phyloP scores from a whole-genome alignment of 2,329 filamentous ascomycete species.

The Alternaria sp. region DNA sequence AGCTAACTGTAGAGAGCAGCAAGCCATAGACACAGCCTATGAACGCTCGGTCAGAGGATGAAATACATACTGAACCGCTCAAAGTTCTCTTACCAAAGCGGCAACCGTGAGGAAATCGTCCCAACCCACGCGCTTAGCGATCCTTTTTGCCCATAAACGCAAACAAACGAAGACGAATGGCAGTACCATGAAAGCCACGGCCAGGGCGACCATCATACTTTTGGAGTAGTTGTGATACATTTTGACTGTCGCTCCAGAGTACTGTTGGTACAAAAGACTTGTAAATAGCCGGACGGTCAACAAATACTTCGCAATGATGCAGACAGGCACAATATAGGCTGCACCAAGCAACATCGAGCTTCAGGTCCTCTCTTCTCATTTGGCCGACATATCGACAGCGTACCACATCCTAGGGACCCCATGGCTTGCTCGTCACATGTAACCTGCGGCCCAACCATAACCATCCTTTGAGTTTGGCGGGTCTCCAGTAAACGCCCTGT shows the following conservation, averaged over 20 bases:
- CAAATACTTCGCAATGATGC: background rate
- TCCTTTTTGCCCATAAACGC: constrained; percentile 30
- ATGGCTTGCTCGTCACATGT: background rate
- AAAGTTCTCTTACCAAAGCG: constrained; percentile 25
- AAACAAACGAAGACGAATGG: constrained; percentile 25
- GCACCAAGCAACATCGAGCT: background rate
- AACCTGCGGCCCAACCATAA: background rate
- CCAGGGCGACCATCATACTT: constrained; percentile 26
- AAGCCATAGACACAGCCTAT: constrained; percentile 27
- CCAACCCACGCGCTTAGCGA: constrained; percentile 25
- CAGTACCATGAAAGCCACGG: constrained; percentile 26
- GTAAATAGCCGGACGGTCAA: background rate
- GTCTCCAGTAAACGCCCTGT: background rate
- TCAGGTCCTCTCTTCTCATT: background rate
- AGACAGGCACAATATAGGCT: background rate
- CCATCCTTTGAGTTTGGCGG: background rate
- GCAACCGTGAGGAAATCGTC: constrained; percentile 30
- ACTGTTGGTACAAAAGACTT: background rate
- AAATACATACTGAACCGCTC: background rate
- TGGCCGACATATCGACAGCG: background rate
- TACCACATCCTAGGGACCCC: constrained; percentile 1
- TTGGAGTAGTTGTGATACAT: constrained; percentile 34
- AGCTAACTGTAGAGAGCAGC: constrained; percentile 26
- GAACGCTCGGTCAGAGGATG: background rate
- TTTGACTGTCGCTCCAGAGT: background rate